Conservation (phyloP, 192 early-diverging fungal genomes). For the Backusella psychrophila region DNA sequence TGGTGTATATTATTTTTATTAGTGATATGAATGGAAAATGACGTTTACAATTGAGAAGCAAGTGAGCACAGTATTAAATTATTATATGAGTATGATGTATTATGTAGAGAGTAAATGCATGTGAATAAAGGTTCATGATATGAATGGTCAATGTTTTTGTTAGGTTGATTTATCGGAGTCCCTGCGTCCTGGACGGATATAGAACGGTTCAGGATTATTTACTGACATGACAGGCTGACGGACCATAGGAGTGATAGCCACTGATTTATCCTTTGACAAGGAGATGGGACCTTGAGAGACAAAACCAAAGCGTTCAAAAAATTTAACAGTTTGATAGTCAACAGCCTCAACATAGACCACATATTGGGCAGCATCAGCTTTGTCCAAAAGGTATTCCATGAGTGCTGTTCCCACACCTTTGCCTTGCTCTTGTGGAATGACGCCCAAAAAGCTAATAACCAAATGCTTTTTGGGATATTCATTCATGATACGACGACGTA, state of each 20-base stretch:
- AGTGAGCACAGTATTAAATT: background rate
- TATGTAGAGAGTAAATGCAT: background rate
- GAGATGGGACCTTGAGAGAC: conserved; percentile 1
- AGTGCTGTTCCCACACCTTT: conserved; percentile 33
- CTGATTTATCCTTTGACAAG: background rate
- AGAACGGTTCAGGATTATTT: conserved; percentile 10
- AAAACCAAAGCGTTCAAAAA: conserved; percentile 35
- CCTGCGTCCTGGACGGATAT: conserved; percentile 25
- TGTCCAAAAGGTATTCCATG: conserved; percentile 20
- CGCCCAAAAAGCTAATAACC: conserved; percentile 27
- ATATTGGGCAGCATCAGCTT: conserved; percentile 21
- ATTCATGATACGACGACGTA: background rate
- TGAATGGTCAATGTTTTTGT: background rate
- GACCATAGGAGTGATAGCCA: conserved; percentile 26
- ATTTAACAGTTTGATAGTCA: conserved; percentile 9
- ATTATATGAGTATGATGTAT: background rate
- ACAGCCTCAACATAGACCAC: conserved; percentile 31
- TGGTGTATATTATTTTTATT: background rate
- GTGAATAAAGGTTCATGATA: background rate
- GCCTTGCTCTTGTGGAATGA: conserved; percentile 30
- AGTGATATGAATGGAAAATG: background rate
- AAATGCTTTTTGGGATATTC: conserved; percentile 5
- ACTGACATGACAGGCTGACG: conserved; percentile 2
- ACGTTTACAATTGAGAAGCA: background rate
- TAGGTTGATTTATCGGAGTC: conserved; percentile 24